Evolutionary conservation across 2,329 filamentous ascomycete genomes (phyloP), one percentile per base, ranked within the genome.

Genomic region (Sporothrix globosa): DNA sequence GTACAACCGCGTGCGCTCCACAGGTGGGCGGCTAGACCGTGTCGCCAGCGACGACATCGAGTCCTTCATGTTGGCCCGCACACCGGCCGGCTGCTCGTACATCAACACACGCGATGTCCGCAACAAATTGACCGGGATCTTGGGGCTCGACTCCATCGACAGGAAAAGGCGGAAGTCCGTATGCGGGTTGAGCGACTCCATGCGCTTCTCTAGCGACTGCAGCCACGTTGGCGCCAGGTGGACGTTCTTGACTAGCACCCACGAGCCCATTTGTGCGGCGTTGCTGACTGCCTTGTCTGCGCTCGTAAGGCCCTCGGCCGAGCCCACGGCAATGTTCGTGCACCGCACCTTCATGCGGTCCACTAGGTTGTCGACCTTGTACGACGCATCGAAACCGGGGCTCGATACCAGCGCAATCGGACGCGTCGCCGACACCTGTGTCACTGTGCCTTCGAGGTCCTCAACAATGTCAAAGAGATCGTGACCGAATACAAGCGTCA

Each of bases 221-320:
- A 99, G 84, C 96, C 96, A 99, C 14, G 93, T 92, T 1, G 96
- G 93, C 41, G 95, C 93, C 73, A 99, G 86, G 80, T 99, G 96
- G 24, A 99, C 96, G 83, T 99, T 99, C 88, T 99, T 99, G 86
- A 99, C 90, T 72, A 99, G 86, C 11, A 99, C 96, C 96, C 96
- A 99, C 34, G 90, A 93, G 74, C 96, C 96, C 19, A 90, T 91
- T 70, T 96, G 92, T 5, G 96, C 95, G 11, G 96, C 96, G 76
- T 93, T 93, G 81, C 88, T 92, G 77, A 99, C 93, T 41, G 96
- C 96, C 81, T 97, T 97, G 84, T 99, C 96, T 21, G 96, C 96
- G 73, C 90, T 96, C 71, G 94, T 90, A 21, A 96, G 85, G 78
- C 93, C 92, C 84, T 99, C 96, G 77, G 96, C 96, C 60, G 96